These are phyloP conservation scores for Rosa hybrid DNA, from an alignment of 331 rosid genomes.

Conservation along the genomic window DNA sequence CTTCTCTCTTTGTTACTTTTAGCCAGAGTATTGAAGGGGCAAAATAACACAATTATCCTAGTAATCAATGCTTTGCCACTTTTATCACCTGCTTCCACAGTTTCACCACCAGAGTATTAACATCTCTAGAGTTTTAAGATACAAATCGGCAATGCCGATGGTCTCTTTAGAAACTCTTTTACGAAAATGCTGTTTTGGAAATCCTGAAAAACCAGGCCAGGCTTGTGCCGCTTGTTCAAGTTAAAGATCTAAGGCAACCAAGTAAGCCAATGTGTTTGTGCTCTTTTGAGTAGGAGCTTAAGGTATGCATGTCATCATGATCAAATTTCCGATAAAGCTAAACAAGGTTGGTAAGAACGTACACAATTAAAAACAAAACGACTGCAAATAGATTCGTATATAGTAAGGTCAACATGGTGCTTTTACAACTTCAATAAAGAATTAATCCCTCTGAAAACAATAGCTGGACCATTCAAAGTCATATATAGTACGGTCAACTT, in stretches of 20 bases:
- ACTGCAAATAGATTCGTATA: background rate
- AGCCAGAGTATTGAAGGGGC: background rate
- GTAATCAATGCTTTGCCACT: too few relatives aligned
- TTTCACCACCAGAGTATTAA: too few relatives aligned
- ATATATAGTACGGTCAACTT: too few relatives aligned
- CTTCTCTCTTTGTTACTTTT: background rate
- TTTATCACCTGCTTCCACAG: too few relatives aligned
- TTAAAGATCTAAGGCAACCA: background rate
- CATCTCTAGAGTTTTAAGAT: background rate
- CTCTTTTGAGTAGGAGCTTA: background rate
- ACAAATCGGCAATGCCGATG: background rate
- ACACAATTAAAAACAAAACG: background rate
- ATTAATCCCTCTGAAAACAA: too few relatives aligned
- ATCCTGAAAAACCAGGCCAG: background rate
- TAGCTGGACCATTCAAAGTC: too few relatives aligned
- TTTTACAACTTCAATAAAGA: background rate
- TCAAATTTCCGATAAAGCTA: background rate
- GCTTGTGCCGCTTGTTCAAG: background rate
- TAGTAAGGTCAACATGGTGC: background rate
- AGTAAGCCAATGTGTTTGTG: background rate
- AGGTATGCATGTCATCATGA: background rate
- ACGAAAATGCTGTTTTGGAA: too few relatives aligned
- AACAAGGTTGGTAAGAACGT: background rate
- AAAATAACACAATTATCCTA: background rate
- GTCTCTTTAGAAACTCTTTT: background rate